Conservation (phyloP, 768 basidiomycete species). For the Macrocybe gigantea region DNA sequence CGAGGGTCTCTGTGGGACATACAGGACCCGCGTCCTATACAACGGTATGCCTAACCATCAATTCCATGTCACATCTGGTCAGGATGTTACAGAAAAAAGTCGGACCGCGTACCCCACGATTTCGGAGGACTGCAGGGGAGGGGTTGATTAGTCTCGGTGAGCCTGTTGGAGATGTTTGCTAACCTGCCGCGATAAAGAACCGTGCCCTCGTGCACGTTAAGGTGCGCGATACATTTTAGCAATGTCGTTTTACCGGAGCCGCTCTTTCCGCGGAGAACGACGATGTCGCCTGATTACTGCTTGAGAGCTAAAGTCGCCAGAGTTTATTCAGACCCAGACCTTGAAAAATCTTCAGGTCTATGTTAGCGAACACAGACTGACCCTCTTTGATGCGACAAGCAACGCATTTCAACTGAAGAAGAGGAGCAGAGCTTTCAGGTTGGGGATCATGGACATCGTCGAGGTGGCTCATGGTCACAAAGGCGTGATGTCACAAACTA, state of each 20-base stretch:
- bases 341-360: conserved; percentile 57
- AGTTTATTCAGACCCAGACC: conserved; percentile 19
- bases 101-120: conserved; percentile 31
- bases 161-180: conserved; percentile 3
- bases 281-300: conserved; percentile 48
- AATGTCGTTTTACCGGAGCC: conserved; percentile 81
- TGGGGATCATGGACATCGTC: not conserved
- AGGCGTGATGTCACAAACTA: not conserved
- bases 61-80: conserved; percentile 1
- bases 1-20: conserved; percentile 86
- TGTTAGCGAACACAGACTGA: conserved; percentile 49
- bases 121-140: conserved; percentile 37
- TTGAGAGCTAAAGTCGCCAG: not conserved
- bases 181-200: conserved; percentile 65
- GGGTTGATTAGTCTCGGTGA: not conserved
- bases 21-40: conserved; percentile 76
- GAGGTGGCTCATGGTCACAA: not conserved
- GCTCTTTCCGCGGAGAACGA: conserved; percentile 74
- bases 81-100: not conserved
- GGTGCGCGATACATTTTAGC: conserved; percentile 79
- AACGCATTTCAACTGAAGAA: conserved; percentile 45
- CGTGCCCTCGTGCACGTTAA: conserved; percentile 64
- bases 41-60: conserved; percentile 54
- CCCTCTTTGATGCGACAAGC: conserved; percentile 45
- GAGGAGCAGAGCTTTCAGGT: not conserved